Conservation (phyloP, 2,329 filamentous ascomycete genomes). For the Monosporascus ibericus region DNA sequence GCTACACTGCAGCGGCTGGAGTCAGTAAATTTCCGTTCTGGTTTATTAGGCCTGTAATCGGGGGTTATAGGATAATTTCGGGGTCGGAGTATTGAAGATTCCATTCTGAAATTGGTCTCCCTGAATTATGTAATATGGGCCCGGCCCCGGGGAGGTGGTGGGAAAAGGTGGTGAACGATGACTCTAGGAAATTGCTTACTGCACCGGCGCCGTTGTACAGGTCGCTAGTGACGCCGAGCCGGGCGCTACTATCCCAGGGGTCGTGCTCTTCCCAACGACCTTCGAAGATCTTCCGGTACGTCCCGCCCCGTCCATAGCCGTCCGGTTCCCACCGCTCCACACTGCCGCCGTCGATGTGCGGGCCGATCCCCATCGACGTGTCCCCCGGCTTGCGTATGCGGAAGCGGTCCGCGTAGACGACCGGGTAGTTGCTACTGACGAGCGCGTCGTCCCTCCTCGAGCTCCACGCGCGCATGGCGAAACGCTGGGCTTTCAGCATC, state of each 20-base stretch:
- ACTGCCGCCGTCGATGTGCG: constrained; percentile 69
- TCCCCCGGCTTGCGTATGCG: constrained; percentile 68
- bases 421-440: constrained; percentile 47
- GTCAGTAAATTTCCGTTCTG: too few relatives aligned
- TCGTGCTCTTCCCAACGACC: constrained; percentile 79
- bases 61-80: too few relatives aligned
- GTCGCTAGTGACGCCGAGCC: constrained; percentile 64
- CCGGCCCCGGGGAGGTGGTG: rapidly evolving
- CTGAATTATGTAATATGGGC: too few relatives aligned
- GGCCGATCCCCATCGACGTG: constrained; percentile 59
- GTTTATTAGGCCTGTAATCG: too few relatives aligned
- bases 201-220: constrained; percentile 76
- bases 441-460: constrained; percentile 39
- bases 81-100: too few relatives aligned
- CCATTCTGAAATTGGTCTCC: too few relatives aligned
- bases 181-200: too few relatives aligned
- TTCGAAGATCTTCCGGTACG: constrained; percentile 68
- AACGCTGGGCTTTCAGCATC: constrained; percentile 54
- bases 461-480: constrained; percentile 59
- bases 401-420: constrained; percentile 65
- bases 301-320: constrained; percentile 59
- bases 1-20: constrained; percentile 42
- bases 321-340: constrained; percentile 69
- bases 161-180: too few relatives aligned
- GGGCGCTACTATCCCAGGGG: constrained; percentile 68